A percentile compares a stretch with the other conserved stretches of the same genome.
phyloP scores from a whole-genome alignment of 2,329 filamentous ascomycete species.

The Sphaceloma murrayae region DNA sequence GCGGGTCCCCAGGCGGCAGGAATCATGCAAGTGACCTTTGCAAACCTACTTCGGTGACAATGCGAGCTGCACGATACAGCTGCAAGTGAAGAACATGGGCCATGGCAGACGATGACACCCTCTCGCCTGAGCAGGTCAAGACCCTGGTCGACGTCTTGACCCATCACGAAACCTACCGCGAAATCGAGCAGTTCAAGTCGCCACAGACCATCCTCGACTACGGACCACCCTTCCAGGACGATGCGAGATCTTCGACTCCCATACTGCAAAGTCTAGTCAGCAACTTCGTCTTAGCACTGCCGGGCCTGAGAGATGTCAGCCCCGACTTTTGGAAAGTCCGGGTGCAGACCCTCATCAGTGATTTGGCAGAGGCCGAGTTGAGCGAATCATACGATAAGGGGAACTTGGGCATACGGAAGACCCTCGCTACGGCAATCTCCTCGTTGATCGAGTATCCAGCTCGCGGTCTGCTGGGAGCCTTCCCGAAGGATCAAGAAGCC shows the following conservation, averaged over 20 bases:
- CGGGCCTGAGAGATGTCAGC: constrained; percentile 55
- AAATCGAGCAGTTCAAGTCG: constrained; percentile 63
- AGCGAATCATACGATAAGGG: constrained; percentile 79
- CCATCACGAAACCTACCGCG: constrained; percentile 48
- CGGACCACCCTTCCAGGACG: constrained; percentile 56
- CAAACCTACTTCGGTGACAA: too few relatives aligned
- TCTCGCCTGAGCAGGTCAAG: constrained; percentile 39
- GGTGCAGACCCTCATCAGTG: constrained; percentile 49
- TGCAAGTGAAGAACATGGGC: background rate
- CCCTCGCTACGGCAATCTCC: constrained; percentile 61
- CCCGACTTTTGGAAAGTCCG: constrained; percentile 56
- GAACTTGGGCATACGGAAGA: constrained; percentile 62
- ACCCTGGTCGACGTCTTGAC: constrained; percentile 47
- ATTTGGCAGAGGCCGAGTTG: constrained; percentile 57
- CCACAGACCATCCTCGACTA: constrained; percentile 56
- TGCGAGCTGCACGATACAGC: too few relatives aligned
- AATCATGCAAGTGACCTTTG: too few relatives aligned
- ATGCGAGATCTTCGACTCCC: constrained; percentile 47
- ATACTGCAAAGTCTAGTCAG: constrained; percentile 59
- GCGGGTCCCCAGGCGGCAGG: too few relatives aligned
- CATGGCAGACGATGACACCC: constrained; percentile 18
- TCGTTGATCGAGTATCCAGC: constrained; percentile 60
- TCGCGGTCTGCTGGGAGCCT: constrained; percentile 56
- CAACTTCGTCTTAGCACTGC: constrained; percentile 55
- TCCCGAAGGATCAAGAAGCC: constrained; percentile 33